These are phyloP conservation scores for Canariomyces notabilis DNA, from an alignment of 2,329 filamentous ascomycete species.

Conservation along the genomic window DNA sequence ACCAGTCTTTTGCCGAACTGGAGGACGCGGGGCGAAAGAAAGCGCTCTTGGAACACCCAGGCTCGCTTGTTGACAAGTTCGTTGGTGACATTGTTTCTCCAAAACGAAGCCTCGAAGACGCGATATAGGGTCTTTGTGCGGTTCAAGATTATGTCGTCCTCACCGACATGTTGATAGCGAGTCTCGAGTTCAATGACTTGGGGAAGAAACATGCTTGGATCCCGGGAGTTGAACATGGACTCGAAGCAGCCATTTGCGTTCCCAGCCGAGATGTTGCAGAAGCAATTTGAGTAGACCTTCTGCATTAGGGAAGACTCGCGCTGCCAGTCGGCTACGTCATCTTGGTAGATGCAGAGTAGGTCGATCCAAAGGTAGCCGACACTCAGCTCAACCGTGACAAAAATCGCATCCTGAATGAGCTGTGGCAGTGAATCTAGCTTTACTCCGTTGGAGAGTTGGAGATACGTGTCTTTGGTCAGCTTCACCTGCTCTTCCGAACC, in stretches of 20 bases:
- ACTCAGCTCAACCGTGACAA: slow-evolving; percentile 1
- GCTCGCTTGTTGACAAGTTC: slow-evolving; percentile 7
- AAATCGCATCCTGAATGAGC: slow-evolving; percentile 3
- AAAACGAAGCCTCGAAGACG: background rate
- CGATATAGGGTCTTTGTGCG: background rate
- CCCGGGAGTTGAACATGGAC: slow-evolving; percentile 2
- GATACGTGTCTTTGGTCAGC: slow-evolving; percentile 1
- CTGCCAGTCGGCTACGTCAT: slow-evolving; percentile 18
- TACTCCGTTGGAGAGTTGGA: background rate
- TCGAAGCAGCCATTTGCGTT: slow-evolving; percentile 11
- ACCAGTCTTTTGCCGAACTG: slow-evolving; percentile 9
- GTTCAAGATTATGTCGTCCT: too few relatives aligned
- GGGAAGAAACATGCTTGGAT: background rate
- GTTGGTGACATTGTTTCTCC: background rate
- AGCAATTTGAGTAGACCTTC: slow-evolving; percentile 19
- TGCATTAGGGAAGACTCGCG: slow-evolving; percentile 18
- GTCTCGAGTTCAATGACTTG: background rate
- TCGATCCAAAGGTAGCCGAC: slow-evolving; percentile 15
- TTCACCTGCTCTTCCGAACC: background rate
- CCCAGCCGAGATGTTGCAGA: slow-evolving; percentile 21
- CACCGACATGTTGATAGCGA: background rate
- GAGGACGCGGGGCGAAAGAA: slow-evolving; percentile 9
- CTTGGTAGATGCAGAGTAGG: slow-evolving; percentile 5
- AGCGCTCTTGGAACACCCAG: slow-evolving; percentile 11
- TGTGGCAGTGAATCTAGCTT: slow-evolving; percentile 2